Evolutionary conservation across 495 filamentous ascomycete species (phyloP), one percentile per base, ranked within the genome.

Genomic region (Penicillium cataractarum): DNA sequence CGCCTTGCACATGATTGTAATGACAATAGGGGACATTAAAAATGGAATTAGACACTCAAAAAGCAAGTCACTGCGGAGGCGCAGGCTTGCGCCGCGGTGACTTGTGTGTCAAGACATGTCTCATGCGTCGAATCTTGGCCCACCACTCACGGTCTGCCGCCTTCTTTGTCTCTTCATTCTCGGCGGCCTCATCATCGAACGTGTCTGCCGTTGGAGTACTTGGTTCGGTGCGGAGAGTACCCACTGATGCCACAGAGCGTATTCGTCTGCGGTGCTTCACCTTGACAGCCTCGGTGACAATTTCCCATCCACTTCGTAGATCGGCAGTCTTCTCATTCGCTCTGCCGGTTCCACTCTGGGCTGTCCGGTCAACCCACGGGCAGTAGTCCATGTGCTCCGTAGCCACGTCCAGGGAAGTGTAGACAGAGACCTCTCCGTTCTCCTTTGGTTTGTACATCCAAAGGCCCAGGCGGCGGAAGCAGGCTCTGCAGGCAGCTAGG

Each of bases 391-490:
- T 83, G 68, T 94, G 91, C 67, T 92, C 89, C 17, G 78, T 75
- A 8, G 87, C 69, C 3, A 86, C 85, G 65, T 92, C 85, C n/a
- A 94, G 78, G 33, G 85, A 65, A 13, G 72, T 82, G 60, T 83
- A 83, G 73, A 91, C 83, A 9, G 84, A 78, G 7, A 83, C 78
- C 26, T 84, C 84, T 17, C 80, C 83, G 4, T 86, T 74, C 21
- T 82, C 75, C 57, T 82, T 78, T 7, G 80, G 77, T 48, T 87
- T 90, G 78, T 96, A 99, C 77, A 99, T 87, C 95, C 95, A 99
- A 7, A 99, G 83, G 0, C 96, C 95, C 1, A 98, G 81, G 7
- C 92, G 87, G 61, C 93, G 87, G 67, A 97, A 92, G 70, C 95
- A 99, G 39, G 89, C 89, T 51, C 84, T 78, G 72, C 95, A 99